Base-by-base conservation (phyloP, 331 rosid species). In the Saraca asoca region DNA sequence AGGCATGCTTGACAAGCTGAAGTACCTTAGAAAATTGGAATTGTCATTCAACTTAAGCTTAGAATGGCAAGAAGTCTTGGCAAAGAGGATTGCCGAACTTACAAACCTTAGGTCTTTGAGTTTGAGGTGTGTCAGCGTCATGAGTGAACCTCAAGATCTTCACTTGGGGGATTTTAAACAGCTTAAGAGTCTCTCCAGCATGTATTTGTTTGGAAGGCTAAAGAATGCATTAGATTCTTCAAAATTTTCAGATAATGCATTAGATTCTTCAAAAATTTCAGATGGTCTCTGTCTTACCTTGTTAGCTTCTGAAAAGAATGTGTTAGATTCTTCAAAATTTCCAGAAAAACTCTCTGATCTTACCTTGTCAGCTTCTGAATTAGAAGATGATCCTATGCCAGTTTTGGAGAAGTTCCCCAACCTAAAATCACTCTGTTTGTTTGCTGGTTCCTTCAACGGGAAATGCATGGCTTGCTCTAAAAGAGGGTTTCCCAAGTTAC, bases 321-420 rank as follows among this genome's bases (percentile, higher is more conserved):
- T 16, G 13, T 49, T 16, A 9, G 8, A n/a, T 49, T 12, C 18
- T 9, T 7, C 14, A 49, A 49, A 49, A 49, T 13, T 49, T 49
- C n/a, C n/a, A n/a, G n/a, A n/a, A n/a, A n/a, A n/a, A n/a, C 8
- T n/a, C 54, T 49, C 11, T 24, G 31, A 19, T 19, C 54, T 49
- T 49, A 49, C 54, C 8, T 49, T 49, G 54, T n/a, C 18, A 12
- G 17, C 14, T 7, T 49, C 54, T 49, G 54, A n/a, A 49, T 19
- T 49, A n/a, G 1, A 9, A 49, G 7, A 13, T 19, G 72, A 66
- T 14, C 62, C 72, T 5, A 66, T 66, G 61, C 61, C 17, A 17
- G 41, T 57, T 5, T 8, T 66, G 16, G 51, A 51, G 42, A 18
- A 53, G 41, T 61, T 66, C 5, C 72, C 59, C 14, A 51, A 7